Percentiles rank a stretch among this genome's conserved stretches.
phyloP scores from a whole-genome alignment of 805 yeast genomes.

The Candida xyloterini region DNA sequence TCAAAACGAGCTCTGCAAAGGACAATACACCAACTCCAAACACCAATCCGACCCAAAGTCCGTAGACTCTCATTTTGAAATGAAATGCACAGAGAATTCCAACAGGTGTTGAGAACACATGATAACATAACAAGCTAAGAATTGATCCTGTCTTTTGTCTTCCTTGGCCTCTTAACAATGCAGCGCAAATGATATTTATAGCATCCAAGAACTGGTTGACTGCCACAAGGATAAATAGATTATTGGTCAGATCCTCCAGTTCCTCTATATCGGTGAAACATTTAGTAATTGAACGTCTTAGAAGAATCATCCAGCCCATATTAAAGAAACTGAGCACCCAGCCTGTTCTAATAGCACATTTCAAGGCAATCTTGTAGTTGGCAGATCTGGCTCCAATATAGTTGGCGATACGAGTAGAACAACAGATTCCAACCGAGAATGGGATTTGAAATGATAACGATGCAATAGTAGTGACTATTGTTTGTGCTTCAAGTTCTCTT shows the following conservation, averaged over 20 bases:
- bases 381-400: conserved; percentile 46
- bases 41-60: conserved; percentile 40
- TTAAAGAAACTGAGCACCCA: conserved; percentile 34
- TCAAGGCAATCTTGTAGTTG: conserved; percentile 36
- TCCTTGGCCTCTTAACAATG: conserved; percentile 53
- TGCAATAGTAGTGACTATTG: conserved; percentile 47
- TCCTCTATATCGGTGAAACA: conserved; percentile 40
- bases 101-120: conserved; percentile 47
- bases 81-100: conserved; percentile 44
- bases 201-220: conserved; percentile 50
- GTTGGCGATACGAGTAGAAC: conserved; percentile 53
- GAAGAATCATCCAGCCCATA: conserved; percentile 36
- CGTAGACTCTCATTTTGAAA: conserved; percentile 38
- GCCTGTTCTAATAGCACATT: conserved; percentile 37
- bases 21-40: conserved; percentile 1
- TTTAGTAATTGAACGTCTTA: conserved; percentile 38
- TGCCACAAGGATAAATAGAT: conserved; percentile 45
- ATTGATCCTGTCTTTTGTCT: conserved; percentile 51
- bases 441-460: conserved; percentile 51
- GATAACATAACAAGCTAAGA: conserved; percentile 44
- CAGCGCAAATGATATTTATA: conserved; percentile 43
- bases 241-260: conserved; percentile 38
- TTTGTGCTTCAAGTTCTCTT: conserved; percentile 49
- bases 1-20: conserved; percentile 1
- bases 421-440: conserved; percentile 49